These are phyloP conservation scores for Chlorella ohadii DNA, from an alignment of 139 green algal species.

Conservation along the genomic window DNA sequence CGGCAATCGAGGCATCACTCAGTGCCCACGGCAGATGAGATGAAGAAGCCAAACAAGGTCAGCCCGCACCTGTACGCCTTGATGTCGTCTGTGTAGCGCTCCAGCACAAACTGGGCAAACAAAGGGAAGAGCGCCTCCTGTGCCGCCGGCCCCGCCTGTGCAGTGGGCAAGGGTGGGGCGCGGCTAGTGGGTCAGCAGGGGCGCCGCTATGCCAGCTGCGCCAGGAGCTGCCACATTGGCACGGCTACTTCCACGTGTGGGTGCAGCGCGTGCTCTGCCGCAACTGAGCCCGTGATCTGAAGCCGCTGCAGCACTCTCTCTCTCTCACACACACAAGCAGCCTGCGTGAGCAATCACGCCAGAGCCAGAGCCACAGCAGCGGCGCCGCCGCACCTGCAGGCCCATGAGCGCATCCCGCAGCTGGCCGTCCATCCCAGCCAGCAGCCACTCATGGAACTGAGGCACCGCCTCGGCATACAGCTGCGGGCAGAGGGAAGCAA, in stretches of 20 bases:
- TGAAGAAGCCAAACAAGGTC: no score
- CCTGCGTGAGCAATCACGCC: background rate
- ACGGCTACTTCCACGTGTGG: no score
- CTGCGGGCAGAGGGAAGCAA: constrained; percentile 26
- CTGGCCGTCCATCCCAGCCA: constrained; percentile 22
- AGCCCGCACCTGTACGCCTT: constrained; percentile 42
- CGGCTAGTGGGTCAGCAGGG: background rate
- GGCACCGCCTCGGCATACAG: constrained; percentile 29
- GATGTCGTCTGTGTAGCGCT: constrained; percentile 48
- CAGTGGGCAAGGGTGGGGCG: background rate
- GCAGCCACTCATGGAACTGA: constrained; percentile 40
- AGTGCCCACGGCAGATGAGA: no score
- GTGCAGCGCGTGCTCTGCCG: no score
- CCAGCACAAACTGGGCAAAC: constrained; percentile 50
- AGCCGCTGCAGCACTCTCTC: background rate
- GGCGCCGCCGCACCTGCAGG: background rate
- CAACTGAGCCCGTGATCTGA: no score
- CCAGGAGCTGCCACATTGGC: no score
- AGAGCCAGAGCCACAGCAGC: background rate
- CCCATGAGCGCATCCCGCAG: constrained; percentile 23
- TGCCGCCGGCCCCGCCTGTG: background rate
- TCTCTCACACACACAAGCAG: no score
- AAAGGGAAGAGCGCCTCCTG: constrained; percentile 46
- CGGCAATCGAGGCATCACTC: no score
- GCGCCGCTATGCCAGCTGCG: background rate